Conservation (phyloP, 768 basidiomycete species). For the Coprinopsis strossmayeri region DNA sequence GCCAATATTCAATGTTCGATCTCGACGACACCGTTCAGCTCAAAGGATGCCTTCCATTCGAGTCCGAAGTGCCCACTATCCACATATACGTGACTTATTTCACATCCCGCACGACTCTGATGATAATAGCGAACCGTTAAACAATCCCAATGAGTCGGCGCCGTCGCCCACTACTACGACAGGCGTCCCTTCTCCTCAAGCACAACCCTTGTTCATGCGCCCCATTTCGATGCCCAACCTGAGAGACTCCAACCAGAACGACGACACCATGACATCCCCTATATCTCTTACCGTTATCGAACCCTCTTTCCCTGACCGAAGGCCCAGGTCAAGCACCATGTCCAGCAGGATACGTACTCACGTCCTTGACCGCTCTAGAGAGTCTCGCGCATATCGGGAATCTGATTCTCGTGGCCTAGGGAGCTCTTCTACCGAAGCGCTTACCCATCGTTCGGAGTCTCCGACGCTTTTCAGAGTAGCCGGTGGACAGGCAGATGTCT, state of each 20-base stretch:
- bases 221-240: constrained; percentile 2
- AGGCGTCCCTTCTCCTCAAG: too few species aligned
- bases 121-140: too few species aligned
- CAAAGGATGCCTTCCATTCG: constrained; percentile 5
- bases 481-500: constrained; percentile 2
- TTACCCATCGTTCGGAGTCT: background rate
- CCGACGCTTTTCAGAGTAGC: background rate
- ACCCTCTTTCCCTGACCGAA: background rate
- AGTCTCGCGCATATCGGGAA: background rate
- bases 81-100: constrained; percentile 2
- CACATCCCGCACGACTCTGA: background rate
- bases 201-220: background rate
- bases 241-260: background rate
- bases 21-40: too few species aligned
- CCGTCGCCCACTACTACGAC: too few species aligned
- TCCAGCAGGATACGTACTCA: constrained; percentile 2
- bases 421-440: background rate
- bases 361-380: constrained; percentile 1
- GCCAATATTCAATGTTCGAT: too few species aligned
- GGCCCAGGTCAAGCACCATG: background rate
- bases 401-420: background rate
- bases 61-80: background rate
- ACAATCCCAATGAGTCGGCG: too few species aligned
- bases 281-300: background rate
- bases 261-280: background rate